Base-by-base conservation (phyloP, 140 eudicot species). In the Anethum foeniculum region DNA sequence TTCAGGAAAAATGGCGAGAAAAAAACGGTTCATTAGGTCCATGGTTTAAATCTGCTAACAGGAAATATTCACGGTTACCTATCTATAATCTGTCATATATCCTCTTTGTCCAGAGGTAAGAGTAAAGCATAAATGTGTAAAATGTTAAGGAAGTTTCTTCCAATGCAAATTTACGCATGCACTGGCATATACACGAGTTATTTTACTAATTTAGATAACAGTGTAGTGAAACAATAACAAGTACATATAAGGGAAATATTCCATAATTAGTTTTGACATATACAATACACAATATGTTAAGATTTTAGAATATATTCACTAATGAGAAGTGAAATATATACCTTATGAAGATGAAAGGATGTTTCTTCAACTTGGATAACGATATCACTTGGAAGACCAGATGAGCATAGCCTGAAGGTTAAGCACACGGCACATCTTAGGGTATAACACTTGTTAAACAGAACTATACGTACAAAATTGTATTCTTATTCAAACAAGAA, bases 301-400 rank as follows among this genome's bases (percentile, higher is more conserved):
- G 48, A 28, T 14, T 8, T 18, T 14, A 71, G 12, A 52, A 16
- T 15, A 8, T 15, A 5, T 13, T 76, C 39, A 11, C 7, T 3
- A 4, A 2, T 52, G 77, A 34, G 23, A 19, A 83, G 75, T 58
- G 76, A 77, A 44, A 49, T 49, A 15, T 56, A 32, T 7, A 90
- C 96, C 93, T 91, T 91, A 85, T 91, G 96, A 68, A 91, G 96
- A 79, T 87, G 90, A 76, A 91, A 89, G 47, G 86, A 87, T 65
- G 84, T 85, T 27, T 89, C 91, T 77, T 89, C 93, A 62, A 91
- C 87, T 87, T 89, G 84, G 77, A 91, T 80, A 77, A 83, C 75
- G 79, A 91, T 77, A 81, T 91, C 96, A 80, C 96, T 91, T 44
- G 96, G 96, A 78, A 91, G 93, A 76, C 96, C 96, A 79, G 93